Conservation (phyloP, 164 flowering plant genomes). For the Santalum album region DNA sequence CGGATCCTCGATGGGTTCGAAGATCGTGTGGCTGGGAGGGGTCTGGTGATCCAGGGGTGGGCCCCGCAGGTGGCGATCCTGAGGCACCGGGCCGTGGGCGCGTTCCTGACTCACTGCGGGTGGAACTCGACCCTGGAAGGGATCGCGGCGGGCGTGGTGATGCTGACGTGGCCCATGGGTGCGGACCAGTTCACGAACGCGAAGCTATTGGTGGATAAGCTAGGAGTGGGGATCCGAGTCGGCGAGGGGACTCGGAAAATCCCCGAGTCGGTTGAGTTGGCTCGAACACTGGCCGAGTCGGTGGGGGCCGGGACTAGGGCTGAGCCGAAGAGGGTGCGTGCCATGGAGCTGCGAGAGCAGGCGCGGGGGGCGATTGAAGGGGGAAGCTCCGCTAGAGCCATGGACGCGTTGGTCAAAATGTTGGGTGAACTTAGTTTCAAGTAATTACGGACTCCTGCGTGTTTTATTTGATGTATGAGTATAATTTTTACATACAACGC, state of each 20-base stretch:
- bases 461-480: no score
- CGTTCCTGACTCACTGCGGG: constrained; percentile 47
- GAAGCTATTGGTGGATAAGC: constrained; percentile 24
- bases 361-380: no score
- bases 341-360: no score
- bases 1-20: constrained; percentile 19
- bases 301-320: constrained; percentile 9
- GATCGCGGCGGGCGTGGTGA: constrained; percentile 26
- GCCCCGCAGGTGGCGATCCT: constrained; percentile 39
- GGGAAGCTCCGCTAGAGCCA: no score
- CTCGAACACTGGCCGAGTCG: constrained; percentile 14
- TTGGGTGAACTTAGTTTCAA: no score
- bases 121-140: constrained; percentile 48
- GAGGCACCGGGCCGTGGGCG: constrained; percentile 34
- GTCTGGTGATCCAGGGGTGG: constrained; percentile 32
- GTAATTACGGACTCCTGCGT: no score
- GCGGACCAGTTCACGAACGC: constrained; percentile 42
- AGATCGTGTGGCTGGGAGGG: constrained; percentile 26
- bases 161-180: constrained; percentile 51
- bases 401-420: no score
- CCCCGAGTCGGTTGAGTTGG: constrained; percentile 24
- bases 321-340: no score
- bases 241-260: constrained; percentile 21
- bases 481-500: no score
- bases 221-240: constrained; percentile 22